Evolutionary conservation across 108 stramenopile species (phyloP).

Genomic region (Discostella pseudostelligera): DNA sequence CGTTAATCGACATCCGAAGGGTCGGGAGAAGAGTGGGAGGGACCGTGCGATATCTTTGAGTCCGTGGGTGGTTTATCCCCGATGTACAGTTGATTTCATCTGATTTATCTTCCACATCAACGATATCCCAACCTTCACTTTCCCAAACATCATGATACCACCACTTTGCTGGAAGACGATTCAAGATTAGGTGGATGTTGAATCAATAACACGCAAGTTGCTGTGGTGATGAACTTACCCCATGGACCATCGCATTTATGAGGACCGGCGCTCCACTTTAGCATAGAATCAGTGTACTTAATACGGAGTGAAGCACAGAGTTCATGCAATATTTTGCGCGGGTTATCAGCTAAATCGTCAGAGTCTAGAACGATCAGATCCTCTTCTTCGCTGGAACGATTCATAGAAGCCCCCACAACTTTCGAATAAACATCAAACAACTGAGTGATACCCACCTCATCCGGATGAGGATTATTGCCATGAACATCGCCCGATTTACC

Average conservation of each 20-base stretch:
- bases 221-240: slow-evolving; percentile 31
- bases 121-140: slow-evolving; percentile 65
- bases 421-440: slow-evolving; percentile 73
- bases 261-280: slow-evolving; percentile 61
- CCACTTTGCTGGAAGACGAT: slow-evolving; percentile 47
- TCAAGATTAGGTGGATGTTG: slow-evolving; percentile 9
- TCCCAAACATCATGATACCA: slow-evolving; percentile 86
- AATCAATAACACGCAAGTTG: neutral
- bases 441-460: slow-evolving; percentile 81
- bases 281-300: slow-evolving; percentile 66
- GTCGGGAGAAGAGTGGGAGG: slow-evolving; percentile 57
- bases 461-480: slow-evolving; percentile 61
- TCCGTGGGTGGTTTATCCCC: slow-evolving; percentile 27
- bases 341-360: slow-evolving; percentile 74
- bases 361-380: slow-evolving; percentile 72
- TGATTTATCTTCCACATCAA: slow-evolving; percentile 17
- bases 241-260: slow-evolving; percentile 84
- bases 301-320: slow-evolving; percentile 65
- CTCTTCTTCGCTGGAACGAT: neutral
- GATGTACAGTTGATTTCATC: slow-evolving; percentile 9
- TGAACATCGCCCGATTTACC: slow-evolving; percentile 51
- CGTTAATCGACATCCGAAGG: slow-evolving; percentile 65
- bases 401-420: slow-evolving; percentile 24
- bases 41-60: slow-evolving; percentile 56
- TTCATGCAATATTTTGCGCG: slow-evolving; percentile 42